Conservation (phyloP, 139 green algal genomes). For the Chlamydomonas sphaeroides region DNA sequence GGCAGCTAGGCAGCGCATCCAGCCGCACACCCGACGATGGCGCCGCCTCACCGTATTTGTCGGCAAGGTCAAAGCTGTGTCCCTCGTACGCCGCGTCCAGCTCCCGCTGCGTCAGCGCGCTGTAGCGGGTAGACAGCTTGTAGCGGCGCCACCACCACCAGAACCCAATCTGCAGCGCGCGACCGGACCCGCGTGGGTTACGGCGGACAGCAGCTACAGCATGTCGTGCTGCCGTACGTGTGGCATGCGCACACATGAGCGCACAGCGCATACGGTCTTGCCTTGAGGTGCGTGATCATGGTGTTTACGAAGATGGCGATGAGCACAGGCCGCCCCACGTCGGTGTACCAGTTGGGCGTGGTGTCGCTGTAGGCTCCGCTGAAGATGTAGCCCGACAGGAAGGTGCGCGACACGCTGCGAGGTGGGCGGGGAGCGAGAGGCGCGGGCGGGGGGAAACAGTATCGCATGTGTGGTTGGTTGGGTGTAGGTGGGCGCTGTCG, state of each 20-base stretch:
- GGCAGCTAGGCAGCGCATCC: too few relatives aligned
- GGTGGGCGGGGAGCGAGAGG: too few relatives aligned
- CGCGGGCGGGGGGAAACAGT: too few relatives aligned
- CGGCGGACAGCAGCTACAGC: too few relatives aligned
- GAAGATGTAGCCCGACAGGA: conserved; percentile 33
- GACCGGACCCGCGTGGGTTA: neutral
- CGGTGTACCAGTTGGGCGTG: conserved; percentile 58
- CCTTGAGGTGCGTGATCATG: conserved; percentile 1
- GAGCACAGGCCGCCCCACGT: conserved; percentile 56
- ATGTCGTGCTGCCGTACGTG: too few relatives aligned
- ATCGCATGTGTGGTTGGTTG: too few relatives aligned
- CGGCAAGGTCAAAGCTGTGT: conserved; percentile 58
- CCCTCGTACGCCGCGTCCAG: conserved; percentile 51
- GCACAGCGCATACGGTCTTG: too few relatives aligned
- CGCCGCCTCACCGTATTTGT: conserved; percentile 49
- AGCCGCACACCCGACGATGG: too few relatives aligned
- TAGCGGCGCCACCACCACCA: conserved; percentile 30
- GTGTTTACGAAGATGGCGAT: conserved; percentile 50
- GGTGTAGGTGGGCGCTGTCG: too few relatives aligned
- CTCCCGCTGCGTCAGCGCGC: conserved; percentile 58
- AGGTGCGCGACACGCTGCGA: conserved; percentile 8
- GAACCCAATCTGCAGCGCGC: conserved; percentile 4
- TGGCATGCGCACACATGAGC: too few relatives aligned
- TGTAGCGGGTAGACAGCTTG: neutral
- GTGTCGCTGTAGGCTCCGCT: conserved; percentile 57